Conservation (phyloP, 768 basidiomycete species). For the Boletus rufocinnamomeus region DNA sequence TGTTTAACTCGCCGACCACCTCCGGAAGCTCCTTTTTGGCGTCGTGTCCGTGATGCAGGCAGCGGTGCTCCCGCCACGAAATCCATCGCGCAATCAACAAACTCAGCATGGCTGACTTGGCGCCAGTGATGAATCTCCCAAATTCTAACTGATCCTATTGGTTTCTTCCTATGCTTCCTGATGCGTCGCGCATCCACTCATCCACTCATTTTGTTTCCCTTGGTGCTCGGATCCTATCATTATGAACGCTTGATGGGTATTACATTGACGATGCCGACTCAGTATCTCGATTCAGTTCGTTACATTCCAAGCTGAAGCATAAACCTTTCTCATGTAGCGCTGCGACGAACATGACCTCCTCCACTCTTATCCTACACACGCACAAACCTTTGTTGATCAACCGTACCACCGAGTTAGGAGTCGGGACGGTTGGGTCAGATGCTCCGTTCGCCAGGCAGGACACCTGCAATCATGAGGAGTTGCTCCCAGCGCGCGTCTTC, state of each 20-base stretch:
- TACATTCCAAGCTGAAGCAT: neutral
- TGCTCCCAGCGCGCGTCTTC: slow-evolving; percentile 54
- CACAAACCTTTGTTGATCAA: neutral
- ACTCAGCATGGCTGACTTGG: too few species aligned
- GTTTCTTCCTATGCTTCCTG: too few species aligned
- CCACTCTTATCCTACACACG: neutral
- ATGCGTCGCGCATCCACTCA: too few species aligned
- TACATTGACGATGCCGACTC: neutral
- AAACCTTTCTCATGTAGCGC: neutral
- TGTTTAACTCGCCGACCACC: too few species aligned
- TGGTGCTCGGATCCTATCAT: too few species aligned
- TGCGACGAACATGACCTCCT: neutral
- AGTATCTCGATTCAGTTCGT: neutral
- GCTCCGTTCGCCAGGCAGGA: slow-evolving; percentile 30
- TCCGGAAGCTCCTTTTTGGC: too few species aligned
- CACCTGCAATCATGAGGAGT: slow-evolving; percentile 39
- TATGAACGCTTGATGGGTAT: neutral
- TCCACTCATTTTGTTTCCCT: too few species aligned
- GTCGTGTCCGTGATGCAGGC: too few species aligned
- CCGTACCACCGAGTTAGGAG: neutral
- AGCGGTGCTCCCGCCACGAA: too few species aligned
- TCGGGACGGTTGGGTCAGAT: neutral
- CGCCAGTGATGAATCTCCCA: too few species aligned
- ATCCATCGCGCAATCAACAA: too few species aligned
- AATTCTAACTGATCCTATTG: too few species aligned